These are phyloP conservation scores for Leccinum solheimii DNA, from an alignment of 1,284 basidiomycete species.

Conservation along the genomic window DNA sequence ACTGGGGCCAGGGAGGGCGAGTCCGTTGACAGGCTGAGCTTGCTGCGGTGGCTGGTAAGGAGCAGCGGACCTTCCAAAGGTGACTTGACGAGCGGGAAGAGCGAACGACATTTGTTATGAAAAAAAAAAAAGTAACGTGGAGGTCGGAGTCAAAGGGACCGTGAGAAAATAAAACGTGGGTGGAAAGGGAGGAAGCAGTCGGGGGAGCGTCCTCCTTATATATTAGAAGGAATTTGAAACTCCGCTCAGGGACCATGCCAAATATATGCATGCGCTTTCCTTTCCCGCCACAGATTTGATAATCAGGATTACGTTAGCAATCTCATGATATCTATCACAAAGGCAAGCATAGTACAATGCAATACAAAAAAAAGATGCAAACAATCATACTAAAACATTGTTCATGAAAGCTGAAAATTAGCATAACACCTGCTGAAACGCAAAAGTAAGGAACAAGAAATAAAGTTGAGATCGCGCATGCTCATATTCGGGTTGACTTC, in stretches of 20 bases:
- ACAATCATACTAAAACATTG: slow-evolving; percentile 11
- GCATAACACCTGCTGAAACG: neutral
- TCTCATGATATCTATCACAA: neutral
- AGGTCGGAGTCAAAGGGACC: slow-evolving; percentile 23
- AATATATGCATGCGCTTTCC: slow-evolving; percentile 17
- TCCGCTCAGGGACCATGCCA: slow-evolving; percentile 31
- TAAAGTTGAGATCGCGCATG: neutral
- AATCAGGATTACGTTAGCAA: slow-evolving; percentile 10
- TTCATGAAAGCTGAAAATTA: neutral
- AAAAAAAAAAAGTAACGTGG: slow-evolving; percentile 15
- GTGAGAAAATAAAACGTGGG: slow-evolving; percentile 36
- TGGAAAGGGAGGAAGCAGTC: slow-evolving; percentile 21
- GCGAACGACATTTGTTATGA: slow-evolving; percentile 61
- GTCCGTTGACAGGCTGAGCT: slow-evolving; percentile 40
- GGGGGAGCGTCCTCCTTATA: slow-evolving; percentile 27
- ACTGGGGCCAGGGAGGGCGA: slow-evolving; percentile 52
- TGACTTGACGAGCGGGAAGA: slow-evolving; percentile 73
- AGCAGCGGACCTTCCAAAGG: slow-evolving; percentile 64
- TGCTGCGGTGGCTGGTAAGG: slow-evolving; percentile 46
- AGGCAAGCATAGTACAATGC: neutral
- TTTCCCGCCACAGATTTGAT: slow-evolving; percentile 7
- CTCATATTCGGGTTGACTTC: neutral
- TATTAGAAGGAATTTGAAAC: slow-evolving; percentile 29
- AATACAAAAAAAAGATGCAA: slow-evolving; percentile 1
- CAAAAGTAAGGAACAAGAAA: neutral